A percentile compares a stretch with the other conserved stretches of the same genome.
phyloP scores from a whole-genome alignment of 2,329 filamentous ascomycete genomes.

The Colletotrichum sp. region DNA sequence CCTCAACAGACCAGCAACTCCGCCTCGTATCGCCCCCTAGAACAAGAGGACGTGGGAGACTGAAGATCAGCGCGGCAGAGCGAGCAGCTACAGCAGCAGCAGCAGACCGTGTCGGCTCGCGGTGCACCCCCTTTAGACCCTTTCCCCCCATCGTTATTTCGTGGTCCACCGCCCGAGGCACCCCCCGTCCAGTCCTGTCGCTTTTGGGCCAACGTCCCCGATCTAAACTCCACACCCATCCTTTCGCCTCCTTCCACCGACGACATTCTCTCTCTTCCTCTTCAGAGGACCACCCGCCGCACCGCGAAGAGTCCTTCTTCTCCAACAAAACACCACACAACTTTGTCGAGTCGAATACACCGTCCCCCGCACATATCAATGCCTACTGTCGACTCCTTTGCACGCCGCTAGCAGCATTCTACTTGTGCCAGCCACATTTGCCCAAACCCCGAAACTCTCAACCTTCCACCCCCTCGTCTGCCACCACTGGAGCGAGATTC shows the following conservation, averaged over 20 bases:
- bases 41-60: neutral
- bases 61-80: neutral
- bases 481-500: constrained; percentile 5
- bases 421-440: neutral
- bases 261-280: constrained; percentile 19
- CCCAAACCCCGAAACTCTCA: neutral
- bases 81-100: neutral
- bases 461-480: constrained; percentile 3
- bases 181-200: constrained; percentile 18
- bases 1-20: neutral
- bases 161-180: constrained; percentile 18
- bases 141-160: constrained; percentile 19
- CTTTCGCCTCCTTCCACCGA: constrained; percentile 19
- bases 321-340: neutral
- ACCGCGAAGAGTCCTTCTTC: constrained; percentile 4
- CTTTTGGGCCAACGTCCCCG: constrained; percentile 20
- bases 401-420: constrained; percentile 12
- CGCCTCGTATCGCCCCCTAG: neutral
- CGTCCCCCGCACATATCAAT: neutral
- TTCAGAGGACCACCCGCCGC: constrained; percentile 4
- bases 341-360: neutral
- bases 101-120: neutral
- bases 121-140: constrained; percentile 15
- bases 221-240: constrained; percentile 21
- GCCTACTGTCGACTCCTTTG: neutral